Conservation (phyloP, 2,329 filamentous ascomycete species). For the Sarocladiaceae sp. region DNA sequence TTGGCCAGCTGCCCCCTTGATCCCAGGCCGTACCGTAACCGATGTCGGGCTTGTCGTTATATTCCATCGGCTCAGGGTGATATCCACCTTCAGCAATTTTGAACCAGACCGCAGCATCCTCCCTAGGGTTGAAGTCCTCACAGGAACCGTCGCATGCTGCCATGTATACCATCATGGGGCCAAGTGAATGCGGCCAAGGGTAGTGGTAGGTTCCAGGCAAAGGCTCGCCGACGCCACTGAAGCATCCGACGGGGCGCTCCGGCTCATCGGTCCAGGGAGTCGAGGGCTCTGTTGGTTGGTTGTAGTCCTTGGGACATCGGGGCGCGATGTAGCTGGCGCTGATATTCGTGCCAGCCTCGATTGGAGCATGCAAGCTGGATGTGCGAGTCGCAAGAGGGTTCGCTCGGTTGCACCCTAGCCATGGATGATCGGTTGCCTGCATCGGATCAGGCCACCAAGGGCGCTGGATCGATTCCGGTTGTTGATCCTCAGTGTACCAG, state of each 20-base stretch:
- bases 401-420: conserved; percentile 12
- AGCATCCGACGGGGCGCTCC: not conserved
- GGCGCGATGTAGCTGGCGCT: conserved; percentile 28
- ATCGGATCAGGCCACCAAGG: conserved; percentile 15
- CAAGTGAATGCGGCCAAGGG: conserved; percentile 48
- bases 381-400: conserved; percentile 12
- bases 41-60: conserved; percentile 38
- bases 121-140: conserved; percentile 36
- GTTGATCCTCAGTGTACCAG: conserved; percentile 12
- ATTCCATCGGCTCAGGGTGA: conserved; percentile 21
- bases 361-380: conserved; percentile 15
- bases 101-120: conserved; percentile 49
- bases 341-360: conserved; percentile 40
- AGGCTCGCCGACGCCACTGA: not conserved
- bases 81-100: conserved; percentile 50
- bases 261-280: conserved; percentile 35
- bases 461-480: conserved; percentile 12
- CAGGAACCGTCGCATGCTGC: conserved; percentile 33
- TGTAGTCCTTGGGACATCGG: not conserved
- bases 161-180: conserved; percentile 51
- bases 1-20: conserved; percentile 21
- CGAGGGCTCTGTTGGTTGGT: conserved; percentile 10
- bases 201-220: conserved; percentile 2
- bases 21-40: conserved; percentile 33
- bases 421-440: conserved; percentile 10